Conservation (phyloP, 805 yeast genomes). For the Groenewaldozyma salmanticensis region DNA sequence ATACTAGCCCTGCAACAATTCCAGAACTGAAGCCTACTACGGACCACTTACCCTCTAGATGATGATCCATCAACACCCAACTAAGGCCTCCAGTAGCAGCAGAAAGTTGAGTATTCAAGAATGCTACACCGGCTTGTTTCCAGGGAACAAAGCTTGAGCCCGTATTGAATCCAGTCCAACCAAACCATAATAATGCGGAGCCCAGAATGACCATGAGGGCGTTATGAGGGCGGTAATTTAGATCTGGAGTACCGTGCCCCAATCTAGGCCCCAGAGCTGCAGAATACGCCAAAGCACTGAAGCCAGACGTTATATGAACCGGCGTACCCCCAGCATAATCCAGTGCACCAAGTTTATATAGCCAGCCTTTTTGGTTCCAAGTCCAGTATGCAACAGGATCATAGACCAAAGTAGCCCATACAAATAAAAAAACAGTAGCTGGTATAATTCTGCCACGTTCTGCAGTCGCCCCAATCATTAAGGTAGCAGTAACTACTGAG, state of each 20-base stretch:
- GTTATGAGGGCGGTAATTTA: slow-evolving; percentile 58
- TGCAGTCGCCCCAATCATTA: slow-evolving; percentile 63
- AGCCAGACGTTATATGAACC: slow-evolving; percentile 63
- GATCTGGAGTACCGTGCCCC: slow-evolving; percentile 47
- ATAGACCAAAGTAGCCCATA: slow-evolving; percentile 65
- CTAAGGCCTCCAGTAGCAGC: slow-evolving; percentile 39
- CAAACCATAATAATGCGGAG: slow-evolving; percentile 61
- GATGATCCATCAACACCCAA: slow-evolving; percentile 36
- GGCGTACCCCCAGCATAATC: slow-evolving; percentile 78
- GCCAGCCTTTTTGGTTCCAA: slow-evolving; percentile 65
- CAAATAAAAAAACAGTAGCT: slow-evolving; percentile 55
- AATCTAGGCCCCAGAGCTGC: slow-evolving; percentile 55
- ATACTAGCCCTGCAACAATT: slow-evolving; percentile 86
- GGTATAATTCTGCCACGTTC: slow-evolving; percentile 66
- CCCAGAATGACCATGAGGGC: slow-evolving; percentile 59
- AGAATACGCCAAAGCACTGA: slow-evolving; percentile 62
- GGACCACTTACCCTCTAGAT: slow-evolving; percentile 76
- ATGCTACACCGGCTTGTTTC: slow-evolving; percentile 33
- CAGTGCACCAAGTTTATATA: slow-evolving; percentile 46
- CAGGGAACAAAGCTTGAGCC: slow-evolving; percentile 42
- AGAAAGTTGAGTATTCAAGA: slow-evolving; percentile 42
- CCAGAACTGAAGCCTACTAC: slow-evolving; percentile 93
- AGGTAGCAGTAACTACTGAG: slow-evolving; percentile 53
- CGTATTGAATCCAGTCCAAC: slow-evolving; percentile 74
- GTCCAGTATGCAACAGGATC: slow-evolving; percentile 68